Evolutionary conservation across 176 grass and related monocot species (phyloP).

Genomic region (Lolium multiflorum): DNA sequence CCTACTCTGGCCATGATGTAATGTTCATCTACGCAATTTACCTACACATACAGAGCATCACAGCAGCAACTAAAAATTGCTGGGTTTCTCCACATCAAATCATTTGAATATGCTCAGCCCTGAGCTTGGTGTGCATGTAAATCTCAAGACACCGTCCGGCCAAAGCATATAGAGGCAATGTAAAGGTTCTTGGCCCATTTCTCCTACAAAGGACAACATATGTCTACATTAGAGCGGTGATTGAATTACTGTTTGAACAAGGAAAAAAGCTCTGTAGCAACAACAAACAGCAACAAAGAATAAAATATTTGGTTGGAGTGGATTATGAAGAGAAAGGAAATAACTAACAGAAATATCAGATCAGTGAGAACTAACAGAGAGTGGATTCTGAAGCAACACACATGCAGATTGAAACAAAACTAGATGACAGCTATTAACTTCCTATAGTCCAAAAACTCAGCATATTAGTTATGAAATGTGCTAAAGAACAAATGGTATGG

Average conservation of each 20-base stretch:
- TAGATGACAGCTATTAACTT: not conserved
- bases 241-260: not conserved
- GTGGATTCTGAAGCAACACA: not conserved
- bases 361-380: not conserved
- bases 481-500: conserved; percentile 14
- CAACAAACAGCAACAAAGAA: not conserved
- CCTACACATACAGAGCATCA: conserved; percentile 57
- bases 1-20: conserved; percentile 44
- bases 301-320: not conserved
- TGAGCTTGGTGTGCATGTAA: conserved; percentile 34
- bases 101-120: conserved; percentile 42
- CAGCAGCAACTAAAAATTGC: conserved; percentile 50
- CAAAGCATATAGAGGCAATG: conserved; percentile 89
- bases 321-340: conserved; percentile 5
- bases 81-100: conserved; percentile 38
- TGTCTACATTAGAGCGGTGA: not conserved
- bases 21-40: conserved; percentile 52
- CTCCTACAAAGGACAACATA: conserved; percentile 61
- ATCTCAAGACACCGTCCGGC: conserved; percentile 81
- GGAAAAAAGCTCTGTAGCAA: not conserved
- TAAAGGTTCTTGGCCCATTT: conserved; percentile 99
- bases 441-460: not conserved
- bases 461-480: conserved; percentile 2
- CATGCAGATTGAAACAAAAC: conserved; percentile 9
- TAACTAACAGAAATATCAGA: not conserved